phyloP scores from a whole-genome alignment of 2,329 filamentous ascomycete species.

The Epichloe brachyelytri region DNA sequence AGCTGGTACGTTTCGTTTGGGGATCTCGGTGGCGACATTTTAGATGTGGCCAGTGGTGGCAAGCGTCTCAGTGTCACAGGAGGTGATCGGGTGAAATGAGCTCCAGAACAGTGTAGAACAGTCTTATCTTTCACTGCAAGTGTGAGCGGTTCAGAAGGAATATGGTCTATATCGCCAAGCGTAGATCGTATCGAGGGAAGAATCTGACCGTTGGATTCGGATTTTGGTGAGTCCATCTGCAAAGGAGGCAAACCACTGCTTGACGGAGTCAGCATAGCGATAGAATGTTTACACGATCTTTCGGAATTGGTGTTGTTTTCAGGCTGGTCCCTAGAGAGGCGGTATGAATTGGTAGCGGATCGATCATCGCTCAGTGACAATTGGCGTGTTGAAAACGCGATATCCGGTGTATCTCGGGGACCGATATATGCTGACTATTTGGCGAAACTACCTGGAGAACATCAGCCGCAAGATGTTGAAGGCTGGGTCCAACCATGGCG shows the following conservation, averaged over 20 bases:
- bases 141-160: slow-evolving; percentile 17
- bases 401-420: slow-evolving; percentile 14
- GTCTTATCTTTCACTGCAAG: slow-evolving; percentile 20
- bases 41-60: slow-evolving; percentile 16
- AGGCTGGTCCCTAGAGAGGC: slow-evolving; percentile 2
- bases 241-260: slow-evolving; percentile 24
- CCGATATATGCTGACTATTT: slow-evolving; percentile 6
- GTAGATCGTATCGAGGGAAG: slow-evolving; percentile 28
- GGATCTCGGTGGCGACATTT: slow-evolving; percentile 34
- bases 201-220: slow-evolving; percentile 21
- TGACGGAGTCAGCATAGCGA: slow-evolving; percentile 11
- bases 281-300: slow-evolving; percentile 12
- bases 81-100: slow-evolving; percentile 23
- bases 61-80: slow-evolving; percentile 19
- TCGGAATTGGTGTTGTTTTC: slow-evolving; percentile 7
- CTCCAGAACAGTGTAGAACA: slow-evolving; percentile 11
- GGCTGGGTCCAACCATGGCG: slow-evolving; percentile 8
- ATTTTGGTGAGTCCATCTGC: slow-evolving; percentile 22
- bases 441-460: slow-evolving; percentile 17
- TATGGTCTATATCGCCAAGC: slow-evolving; percentile 22
- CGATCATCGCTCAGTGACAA: slow-evolving; percentile 23
- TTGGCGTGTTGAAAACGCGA: slow-evolving; percentile 17
- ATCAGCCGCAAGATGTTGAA: slow-evolving; percentile 21
- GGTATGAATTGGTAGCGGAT: slow-evolving; percentile 6
- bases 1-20: slow-evolving; percentile 33